Conservation (phyloP, 73 alveolate species). For the Paramecium sonneborni region DNA sequence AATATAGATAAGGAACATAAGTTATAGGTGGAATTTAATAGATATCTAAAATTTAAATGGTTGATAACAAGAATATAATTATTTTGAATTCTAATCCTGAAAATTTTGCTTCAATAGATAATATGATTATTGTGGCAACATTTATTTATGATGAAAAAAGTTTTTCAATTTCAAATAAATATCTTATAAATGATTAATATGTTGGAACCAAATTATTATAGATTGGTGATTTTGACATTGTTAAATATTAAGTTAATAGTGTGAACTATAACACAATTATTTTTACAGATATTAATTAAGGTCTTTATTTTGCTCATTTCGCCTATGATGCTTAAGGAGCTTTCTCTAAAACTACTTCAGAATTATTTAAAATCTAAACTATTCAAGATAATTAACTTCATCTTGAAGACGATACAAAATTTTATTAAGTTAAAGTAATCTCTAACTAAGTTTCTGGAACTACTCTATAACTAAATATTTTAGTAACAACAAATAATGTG, state of each 20-base stretch:
- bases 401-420: not conserved
- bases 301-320: not conserved
- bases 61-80: not conserved
- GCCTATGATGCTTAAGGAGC: not conserved
- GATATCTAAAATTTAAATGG: not conserved
- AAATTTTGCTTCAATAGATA: not conserved
- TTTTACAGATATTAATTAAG: not conserved
- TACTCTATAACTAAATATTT: not conserved
- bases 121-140: not conserved
- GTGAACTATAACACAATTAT: not conserved
- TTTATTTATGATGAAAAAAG: not conserved
- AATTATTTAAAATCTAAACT: not conserved
- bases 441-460: not conserved
- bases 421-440: not conserved
- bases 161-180: not conserved
- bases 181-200: not conserved
- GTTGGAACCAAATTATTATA: not conserved
- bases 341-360: not conserved
- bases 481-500: not conserved
- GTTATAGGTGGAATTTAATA: not conserved
- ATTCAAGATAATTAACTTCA: not conserved
- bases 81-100: not conserved
- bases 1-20: not conserved
- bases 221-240: conserved; percentile 21
- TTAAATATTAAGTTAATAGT: not conserved